Evolutionary conservation across 371 early-diverging fungal species (phyloP), one percentile per base, ranked within the genome.

Genomic region (Encephalitozoon intestinalis): DNA sequence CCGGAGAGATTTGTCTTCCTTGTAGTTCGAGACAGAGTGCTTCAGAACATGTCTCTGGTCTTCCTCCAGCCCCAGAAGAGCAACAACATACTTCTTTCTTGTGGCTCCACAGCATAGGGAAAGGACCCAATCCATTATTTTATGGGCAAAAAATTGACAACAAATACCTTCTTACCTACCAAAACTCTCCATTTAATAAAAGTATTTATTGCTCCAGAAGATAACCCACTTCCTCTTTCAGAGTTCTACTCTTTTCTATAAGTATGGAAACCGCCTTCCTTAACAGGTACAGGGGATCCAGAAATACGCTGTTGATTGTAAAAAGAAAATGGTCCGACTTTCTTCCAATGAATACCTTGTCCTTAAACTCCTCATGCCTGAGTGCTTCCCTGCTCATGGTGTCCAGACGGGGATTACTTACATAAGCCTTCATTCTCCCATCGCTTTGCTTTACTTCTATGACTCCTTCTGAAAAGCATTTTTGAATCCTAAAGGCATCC

Each of bases 301-400:
- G n/a, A 58, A 65, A 40, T 15, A 78, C 37, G 23, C 39, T 78
- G 58, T 82, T 76, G 28, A 82, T 68, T 18, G 51, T 81, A 75
- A 81, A 97, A 63, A 96, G 92, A 81, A 95, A 96, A 85, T 96
- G 94, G 81, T 94, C 92, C 66, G 91, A 89, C 39, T 91, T 89
- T 70, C 95, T 88, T 39, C 90, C 89, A 68, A 97, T 86, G 63
- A 88, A 88, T 58, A 97, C 95, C 80, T 90, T 92, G 78, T 89
- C 89, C 70, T 90, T 88, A 76, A 96, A 95, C 84, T 94, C 92
- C 37, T 88, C 85, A 80, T 95, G 93, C 49, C 96, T 89, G 76
- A 97, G 86, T 3, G 90, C 93, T 83, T 96, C 95, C 63, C 98
- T 89, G 78, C 91, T 92, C 40, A 95, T 92, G 3, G 93, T 92